Evolutionary conservation across 495 filamentous ascomycete genomes (phyloP).

Genomic region (Penicillium samsonianum): DNA sequence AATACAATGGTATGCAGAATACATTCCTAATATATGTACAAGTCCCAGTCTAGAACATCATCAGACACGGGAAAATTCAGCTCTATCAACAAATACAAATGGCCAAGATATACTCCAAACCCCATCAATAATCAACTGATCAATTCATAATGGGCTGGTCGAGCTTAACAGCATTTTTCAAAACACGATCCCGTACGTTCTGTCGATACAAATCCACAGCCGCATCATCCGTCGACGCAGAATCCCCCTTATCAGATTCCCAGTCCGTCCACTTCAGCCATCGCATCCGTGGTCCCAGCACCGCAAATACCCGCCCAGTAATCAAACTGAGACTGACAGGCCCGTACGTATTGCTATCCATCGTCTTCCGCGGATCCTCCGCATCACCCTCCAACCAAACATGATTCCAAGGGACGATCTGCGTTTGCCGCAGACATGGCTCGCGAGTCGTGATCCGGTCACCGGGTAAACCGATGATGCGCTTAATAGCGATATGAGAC

Average conservation of each 20-base stretch:
- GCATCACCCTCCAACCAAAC: constrained; percentile 80
- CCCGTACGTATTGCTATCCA: constrained; percentile 77
- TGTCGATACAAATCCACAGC: constrained; percentile 36
- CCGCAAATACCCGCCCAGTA: constrained; percentile 60
- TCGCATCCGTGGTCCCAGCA: constrained; percentile 61
- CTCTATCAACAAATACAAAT: constrained; percentile 12
- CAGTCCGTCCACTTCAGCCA: constrained; percentile 45
- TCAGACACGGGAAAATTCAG: not conserved
- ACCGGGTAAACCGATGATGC: constrained; percentile 68
- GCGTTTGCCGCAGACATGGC: constrained; percentile 57
- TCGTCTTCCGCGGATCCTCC: constrained; percentile 50
- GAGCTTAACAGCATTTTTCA: constrained; percentile 43
- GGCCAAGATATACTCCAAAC: not conserved
- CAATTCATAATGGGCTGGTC: constrained; percentile 35
- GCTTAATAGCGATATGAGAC: constrained; percentile 62
- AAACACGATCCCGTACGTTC: constrained; percentile 41
- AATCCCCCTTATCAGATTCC: constrained; percentile 31
- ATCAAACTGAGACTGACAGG: constrained; percentile 63
- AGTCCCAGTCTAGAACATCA: not conserved
- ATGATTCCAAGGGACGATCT: constrained; percentile 67
- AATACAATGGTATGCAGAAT: constrained; percentile 27
- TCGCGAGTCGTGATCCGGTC: constrained; percentile 63
- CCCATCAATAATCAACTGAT: not conserved
- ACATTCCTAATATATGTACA: constrained; percentile 12
- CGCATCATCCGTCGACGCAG: constrained; percentile 17